Evolutionary conservation across 768 basidiomycete species (phyloP).

Genomic region (Leccinum boreale): DNA sequence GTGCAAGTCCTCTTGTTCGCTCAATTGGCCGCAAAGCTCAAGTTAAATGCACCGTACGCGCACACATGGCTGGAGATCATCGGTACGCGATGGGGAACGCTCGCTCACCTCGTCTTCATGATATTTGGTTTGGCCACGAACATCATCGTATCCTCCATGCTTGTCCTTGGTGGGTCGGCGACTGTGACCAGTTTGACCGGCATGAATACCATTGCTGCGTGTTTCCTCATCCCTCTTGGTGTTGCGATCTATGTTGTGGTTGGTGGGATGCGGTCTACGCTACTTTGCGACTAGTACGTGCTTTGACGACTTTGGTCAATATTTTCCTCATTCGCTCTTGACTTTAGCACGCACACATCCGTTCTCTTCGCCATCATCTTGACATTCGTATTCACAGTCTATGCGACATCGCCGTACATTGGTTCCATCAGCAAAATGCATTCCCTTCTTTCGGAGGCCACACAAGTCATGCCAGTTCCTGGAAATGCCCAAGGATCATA

Average conservation of each 20-base stretch:
- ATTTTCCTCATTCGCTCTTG: background rate
- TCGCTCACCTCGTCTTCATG: constrained; percentile 82
- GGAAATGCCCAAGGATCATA: constrained; percentile 89
- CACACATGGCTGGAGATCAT: constrained; percentile 91
- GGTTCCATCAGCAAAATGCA: constrained; percentile 80
- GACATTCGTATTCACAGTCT: constrained; percentile 73
- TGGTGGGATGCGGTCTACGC: constrained; percentile 82
- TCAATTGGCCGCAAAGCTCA: constrained; percentile 86
- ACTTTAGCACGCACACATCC: constrained; percentile 73
- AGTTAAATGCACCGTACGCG: constrained; percentile 84
- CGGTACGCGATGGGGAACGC: constrained; percentile 70
- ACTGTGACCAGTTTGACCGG: constrained; percentile 87
- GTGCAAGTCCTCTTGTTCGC: constrained; percentile 91
- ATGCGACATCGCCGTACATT: constrained; percentile 74
- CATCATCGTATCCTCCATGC: constrained; percentile 86
- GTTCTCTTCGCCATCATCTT: constrained; percentile 88
- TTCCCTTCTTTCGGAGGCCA: constrained; percentile 62
- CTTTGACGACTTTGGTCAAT: background rate
- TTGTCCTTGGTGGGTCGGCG: constrained; percentile 77
- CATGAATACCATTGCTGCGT: constrained; percentile 87
- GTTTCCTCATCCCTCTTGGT: constrained; percentile 86
- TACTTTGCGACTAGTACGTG: constrained; percentile 83
- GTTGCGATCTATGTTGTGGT: constrained; percentile 87
- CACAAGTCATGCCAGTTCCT: constrained; percentile 53
- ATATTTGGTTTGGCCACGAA: constrained; percentile 93